Conservation (phyloP, 2,329 filamentous ascomycete species). For the Coniochaeta sp. region DNA sequence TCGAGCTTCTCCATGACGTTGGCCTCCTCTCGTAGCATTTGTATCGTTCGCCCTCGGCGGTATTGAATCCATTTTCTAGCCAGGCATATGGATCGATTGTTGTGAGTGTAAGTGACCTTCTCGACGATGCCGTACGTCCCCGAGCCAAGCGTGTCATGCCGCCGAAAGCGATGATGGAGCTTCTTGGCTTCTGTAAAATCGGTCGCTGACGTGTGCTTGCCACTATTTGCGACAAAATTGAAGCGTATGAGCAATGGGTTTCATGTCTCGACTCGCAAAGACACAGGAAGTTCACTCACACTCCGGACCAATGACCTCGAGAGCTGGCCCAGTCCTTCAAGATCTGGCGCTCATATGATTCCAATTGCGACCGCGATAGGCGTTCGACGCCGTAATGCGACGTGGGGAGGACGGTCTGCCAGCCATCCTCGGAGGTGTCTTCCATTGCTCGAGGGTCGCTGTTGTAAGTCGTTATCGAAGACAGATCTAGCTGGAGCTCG, state of each 20-base stretch:
- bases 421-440: slow-evolving; percentile 14
- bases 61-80: slow-evolving; percentile 35
- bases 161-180: slow-evolving; percentile 18
- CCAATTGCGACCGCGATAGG: slow-evolving; percentile 16
- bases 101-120: slow-evolving; percentile 26
- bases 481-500: not conserved
- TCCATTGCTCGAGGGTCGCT: not conserved
- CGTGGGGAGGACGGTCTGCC: slow-evolving; percentile 18
- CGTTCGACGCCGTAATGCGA: slow-evolving; percentile 16
- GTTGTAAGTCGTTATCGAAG: not conserved
- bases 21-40: slow-evolving; percentile 35
- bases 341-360: slow-evolving; percentile 16
- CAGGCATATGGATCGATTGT: slow-evolving; percentile 29
- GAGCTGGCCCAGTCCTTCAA: slow-evolving; percentile 18
- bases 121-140: slow-evolving; percentile 37
- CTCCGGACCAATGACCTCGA: slow-evolving; percentile 17
- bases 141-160: slow-evolving; percentile 27
- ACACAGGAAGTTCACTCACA: slow-evolving; percentile 11
- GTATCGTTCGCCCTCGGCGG: slow-evolving; percentile 27
- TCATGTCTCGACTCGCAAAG: not conserved
- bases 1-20: slow-evolving; percentile 38
- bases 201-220: slow-evolving; percentile 18
- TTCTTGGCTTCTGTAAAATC: slow-evolving; percentile 19
- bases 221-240: slow-evolving; percentile 11
- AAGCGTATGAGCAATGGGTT: not conserved